These are phyloP conservation scores for Yamadazyma dendronema DNA, from an alignment of 1,139 yeast genomes.

Conservation along the genomic window DNA sequence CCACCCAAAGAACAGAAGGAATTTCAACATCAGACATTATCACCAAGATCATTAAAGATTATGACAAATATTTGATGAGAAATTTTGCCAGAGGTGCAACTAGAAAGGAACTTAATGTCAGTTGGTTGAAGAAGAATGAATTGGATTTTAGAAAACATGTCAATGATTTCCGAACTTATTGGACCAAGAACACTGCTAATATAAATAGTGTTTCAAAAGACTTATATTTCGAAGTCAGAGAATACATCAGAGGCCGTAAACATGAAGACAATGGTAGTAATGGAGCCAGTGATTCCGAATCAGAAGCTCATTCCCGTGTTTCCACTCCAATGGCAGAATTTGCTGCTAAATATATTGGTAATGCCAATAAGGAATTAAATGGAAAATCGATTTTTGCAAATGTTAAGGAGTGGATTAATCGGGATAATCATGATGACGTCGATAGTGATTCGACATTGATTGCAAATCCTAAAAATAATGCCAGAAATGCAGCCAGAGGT, in stretches of 20 bases:
- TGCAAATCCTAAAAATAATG: constrained; percentile 9
- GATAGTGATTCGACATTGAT: constrained; percentile 17
- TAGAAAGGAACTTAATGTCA: constrained; percentile 90
- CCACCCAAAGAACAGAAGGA: constrained; percentile 96
- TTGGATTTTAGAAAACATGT: constrained; percentile 89
- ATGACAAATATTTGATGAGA: constrained; percentile 94
- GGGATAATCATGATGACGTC: constrained; percentile 27
- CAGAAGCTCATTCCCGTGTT: constrained; percentile 24
- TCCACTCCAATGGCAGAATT: constrained; percentile 58
- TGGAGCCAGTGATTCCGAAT: constrained; percentile 31
- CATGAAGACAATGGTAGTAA: constrained; percentile 27
- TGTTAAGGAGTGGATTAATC: constrained; percentile 66
- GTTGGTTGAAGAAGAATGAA: constrained; percentile 97
- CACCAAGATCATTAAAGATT: constrained; percentile 90
- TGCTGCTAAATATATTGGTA: constrained; percentile 60
- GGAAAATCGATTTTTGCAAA: constrained; percentile 53
- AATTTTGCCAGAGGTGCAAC: constrained; percentile 98
- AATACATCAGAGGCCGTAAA: constrained; percentile 59
- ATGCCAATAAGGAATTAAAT: constrained; percentile 48
- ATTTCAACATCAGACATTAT: constrained; percentile 94
- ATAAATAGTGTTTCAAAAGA: constrained; percentile 77
- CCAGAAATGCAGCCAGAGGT: constrained; percentile 6
- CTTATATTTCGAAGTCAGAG: constrained; percentile 78
- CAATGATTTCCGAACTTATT: constrained; percentile 78
- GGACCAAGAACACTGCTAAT: constrained; percentile 70